Base-by-base conservation (phyloP, 345 rosid species). In the Lepidium africanum region DNA sequence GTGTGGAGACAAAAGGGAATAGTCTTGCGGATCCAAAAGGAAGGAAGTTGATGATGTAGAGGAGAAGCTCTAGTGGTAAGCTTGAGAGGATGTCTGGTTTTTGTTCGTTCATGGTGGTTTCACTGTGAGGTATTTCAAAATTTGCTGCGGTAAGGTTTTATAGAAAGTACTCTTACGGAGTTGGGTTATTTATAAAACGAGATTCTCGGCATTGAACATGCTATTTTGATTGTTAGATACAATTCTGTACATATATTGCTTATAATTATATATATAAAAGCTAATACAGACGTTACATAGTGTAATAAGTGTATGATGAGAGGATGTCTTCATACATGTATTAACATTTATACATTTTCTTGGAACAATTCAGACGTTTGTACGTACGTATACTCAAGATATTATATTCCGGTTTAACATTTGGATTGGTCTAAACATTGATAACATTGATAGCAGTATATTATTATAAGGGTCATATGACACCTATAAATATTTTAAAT, bases 11-110 rank as follows among this genome's bases (percentile, higher is more conserved):
- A 55, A 81, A 79, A 59, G 85, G 75, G 10, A 78, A 79, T 58
- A 85, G 86, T 50, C 74, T 80, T 15, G 88, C 83, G 38, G 87
- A 85, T 45, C 81, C 84, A n/a, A 83, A 81, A 49, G 92, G 89
- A 33, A 85, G 78, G 30, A 72, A 73, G 52, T 79, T 79, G 25
- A 85, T 81, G 62, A 87, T 81, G 71, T 59, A 76, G 50, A 82
- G 82, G 40, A 87, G 82, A 36, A 87, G 75, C 62, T 81, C 87
- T 63, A 81, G 61, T n/a, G 93, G 87, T 70, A 87, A 74, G 57
- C 56, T 71, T 16, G 87, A 85, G 41, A 87, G 58, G 47, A 59
- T 13, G 68, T 85, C 87, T n/a, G 6, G 70, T 54, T 55, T 66
- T 16, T 47, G 50, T 52, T 61, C 55, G 10, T 35, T 36, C 80